Evolutionary conservation across 2,329 filamentous ascomycete species (phyloP).

Genomic region (Diaporthe aspalathi): DNA sequence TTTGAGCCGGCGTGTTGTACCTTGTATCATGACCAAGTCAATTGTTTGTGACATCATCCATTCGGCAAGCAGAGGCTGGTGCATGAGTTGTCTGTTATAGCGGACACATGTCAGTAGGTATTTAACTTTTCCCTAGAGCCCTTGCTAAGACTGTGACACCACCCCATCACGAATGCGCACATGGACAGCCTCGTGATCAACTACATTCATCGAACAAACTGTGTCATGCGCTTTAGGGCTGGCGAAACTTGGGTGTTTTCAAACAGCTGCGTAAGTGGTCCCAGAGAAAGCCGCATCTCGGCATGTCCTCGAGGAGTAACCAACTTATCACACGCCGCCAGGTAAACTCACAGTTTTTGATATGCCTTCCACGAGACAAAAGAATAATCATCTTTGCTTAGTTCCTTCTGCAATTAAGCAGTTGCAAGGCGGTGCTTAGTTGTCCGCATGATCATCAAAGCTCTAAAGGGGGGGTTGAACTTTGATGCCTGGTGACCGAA

Average conservation of each 20-base stretch:
- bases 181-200: not conserved
- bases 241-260: too few species aligned
- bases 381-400: not conserved
- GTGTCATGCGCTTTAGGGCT: too few species aligned
- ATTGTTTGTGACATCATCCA: not conserved
- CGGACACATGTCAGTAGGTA: not conserved
- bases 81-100: not conserved
- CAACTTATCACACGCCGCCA: too few species aligned
- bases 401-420: not conserved
- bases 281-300: too few species aligned
- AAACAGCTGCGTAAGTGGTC: too few species aligned
- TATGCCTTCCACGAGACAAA: fast-evolving
- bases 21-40: not conserved
- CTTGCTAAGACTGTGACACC: too few species aligned
- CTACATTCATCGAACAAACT: not conserved
- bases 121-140: not conserved
- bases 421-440: fast-evolving
- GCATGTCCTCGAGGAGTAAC: not conserved
- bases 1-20: not conserved
- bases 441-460: not conserved
- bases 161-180: not conserved
- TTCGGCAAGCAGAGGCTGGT: not conserved
- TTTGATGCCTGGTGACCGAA: slow-evolving; percentile 1
- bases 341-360: not conserved
- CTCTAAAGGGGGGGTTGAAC: not conserved